Percentiles rank a stretch among this genome's conserved stretches.
These are phyloP conservation scores for Acacia pycnantha DNA, from an alignment of 331 rosid genomes.

Conservation along the genomic window DNA sequence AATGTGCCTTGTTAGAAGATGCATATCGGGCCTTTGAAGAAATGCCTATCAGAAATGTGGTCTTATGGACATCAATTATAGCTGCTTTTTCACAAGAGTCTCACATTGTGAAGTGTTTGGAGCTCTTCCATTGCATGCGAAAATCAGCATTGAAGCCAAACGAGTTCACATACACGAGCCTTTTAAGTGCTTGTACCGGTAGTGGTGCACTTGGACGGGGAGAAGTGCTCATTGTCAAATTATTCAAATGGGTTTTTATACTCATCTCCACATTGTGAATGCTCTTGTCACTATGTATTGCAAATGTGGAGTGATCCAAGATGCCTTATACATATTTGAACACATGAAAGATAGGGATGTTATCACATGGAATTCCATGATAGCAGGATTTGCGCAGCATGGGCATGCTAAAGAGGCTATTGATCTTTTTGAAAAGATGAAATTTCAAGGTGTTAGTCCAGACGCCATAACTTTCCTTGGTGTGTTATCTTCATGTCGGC, in stretches of 20 bases:
- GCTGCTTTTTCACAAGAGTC: constrained; percentile 75
- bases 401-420: constrained; percentile 64
- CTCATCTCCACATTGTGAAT: constrained; percentile 51
- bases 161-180: constrained; percentile 63
- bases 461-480: constrained; percentile 75
- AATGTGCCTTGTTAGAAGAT: constrained; percentile 46
- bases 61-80: constrained; percentile 80
- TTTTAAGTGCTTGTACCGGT: constrained; percentile 74
- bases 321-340: constrained; percentile 59
- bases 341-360: constrained; percentile 49
- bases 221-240: constrained; percentile 66
- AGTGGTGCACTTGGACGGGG: constrained; percentile 87
- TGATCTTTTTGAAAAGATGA: constrained; percentile 67
- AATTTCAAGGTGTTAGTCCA: constrained; percentile 40
- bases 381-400: constrained; percentile 76
- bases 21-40: constrained; percentile 62
- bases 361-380: constrained; percentile 88
- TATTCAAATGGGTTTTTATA: constrained; percentile 55
- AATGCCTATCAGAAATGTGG: constrained; percentile 77
- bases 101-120: constrained; percentile 56
- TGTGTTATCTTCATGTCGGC: constrained; percentile 74
- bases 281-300: constrained; percentile 83
- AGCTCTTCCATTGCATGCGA: constrained; percentile 62
- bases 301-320: constrained; percentile 70
- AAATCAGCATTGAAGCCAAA: constrained; percentile 44